A percentile compares a stretch with the other conserved stretches of the same genome.
phyloP scores from a whole-genome alignment of 108 stramenopile species.

The Nitzschia sp. region DNA sequence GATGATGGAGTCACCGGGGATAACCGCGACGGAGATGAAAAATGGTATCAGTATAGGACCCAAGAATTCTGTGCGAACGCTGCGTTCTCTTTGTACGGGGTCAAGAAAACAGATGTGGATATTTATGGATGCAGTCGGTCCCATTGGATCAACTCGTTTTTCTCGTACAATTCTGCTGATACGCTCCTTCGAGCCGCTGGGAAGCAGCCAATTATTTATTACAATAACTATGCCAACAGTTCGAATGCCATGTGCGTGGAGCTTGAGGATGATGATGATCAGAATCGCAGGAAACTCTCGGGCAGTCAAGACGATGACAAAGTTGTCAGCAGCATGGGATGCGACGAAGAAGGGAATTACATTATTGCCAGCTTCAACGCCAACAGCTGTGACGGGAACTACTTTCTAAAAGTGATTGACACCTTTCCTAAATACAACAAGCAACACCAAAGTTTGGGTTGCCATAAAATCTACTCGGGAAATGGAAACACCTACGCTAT shows the following conservation, averaged over 20 bases:
- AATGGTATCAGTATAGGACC: constrained; percentile 44
- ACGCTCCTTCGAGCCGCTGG: constrained; percentile 33
- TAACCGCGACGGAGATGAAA: constrained; percentile 39
- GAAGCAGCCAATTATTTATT: constrained; percentile 6
- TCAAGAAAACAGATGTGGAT: constrained; percentile 20
- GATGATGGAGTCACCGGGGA: constrained; percentile 39
- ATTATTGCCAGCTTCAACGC: constrained; percentile 33
- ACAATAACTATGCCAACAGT: background rate
- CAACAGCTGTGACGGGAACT: constrained; percentile 41
- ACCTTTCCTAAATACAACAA: constrained; percentile 34
- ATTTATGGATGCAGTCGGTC: constrained; percentile 23
- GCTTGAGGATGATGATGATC: constrained; percentile 17
- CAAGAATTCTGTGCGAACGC: constrained; percentile 62
- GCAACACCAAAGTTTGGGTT: constrained; percentile 26
- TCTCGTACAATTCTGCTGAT: constrained; percentile 53
- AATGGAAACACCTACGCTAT: constrained; percentile 3
- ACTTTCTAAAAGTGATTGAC: constrained; percentile 21
- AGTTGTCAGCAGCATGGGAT: constrained; percentile 36
- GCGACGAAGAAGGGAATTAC: constrained; percentile 40
- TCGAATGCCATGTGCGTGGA: constrained; percentile 4
- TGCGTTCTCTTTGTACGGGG: constrained; percentile 52
- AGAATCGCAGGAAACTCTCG: background rate
- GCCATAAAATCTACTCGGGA: constrained; percentile 25
- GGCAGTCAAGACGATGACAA: background rate
- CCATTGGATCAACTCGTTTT: constrained; percentile 61